Base-by-base conservation (phyloP, 2,329 filamentous ascomycete species). In the Lasiodiplodia sp. region DNA sequence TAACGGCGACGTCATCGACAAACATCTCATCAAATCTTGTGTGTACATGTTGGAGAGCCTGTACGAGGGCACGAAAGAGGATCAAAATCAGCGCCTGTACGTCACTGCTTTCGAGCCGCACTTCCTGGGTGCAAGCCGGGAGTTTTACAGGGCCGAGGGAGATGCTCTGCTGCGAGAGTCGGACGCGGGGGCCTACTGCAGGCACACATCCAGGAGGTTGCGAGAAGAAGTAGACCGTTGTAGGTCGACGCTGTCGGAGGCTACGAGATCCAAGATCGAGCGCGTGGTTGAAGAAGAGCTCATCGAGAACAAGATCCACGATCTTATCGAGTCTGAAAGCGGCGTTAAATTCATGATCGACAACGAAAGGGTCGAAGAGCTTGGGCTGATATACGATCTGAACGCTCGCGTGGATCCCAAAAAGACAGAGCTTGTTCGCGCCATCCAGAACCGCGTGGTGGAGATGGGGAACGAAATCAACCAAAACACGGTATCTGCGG, bases 291-390 rank as follows among this genome's bases (percentile, higher is more conserved):
- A 98, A 71, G 83, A 91, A 44, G 89, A 95, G 77, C 83, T 99
- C 65, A 94, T 99, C 60, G 84, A 85, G 52, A 87, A 88, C 55
- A 92, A 96, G 72, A 87, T 98, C 68, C 84, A 88, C 25, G 93
- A 96, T 18, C 91, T 99, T 66, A 86, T 98, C 70, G 88, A 90
- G 60, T 89, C 97, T 80, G 93, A 97, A 6, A 97, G 91, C 70
- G 96, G 96, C 0, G 86, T 97, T 52, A 89, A 87, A 71, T 90
- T 90, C 76, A 98, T 99, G 95, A 89, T 98, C 62, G 92, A 97
- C 78, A 94, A 97, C 74, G 92, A 97, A 79, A 89, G 91, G 71
- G 75, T 91, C 40, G 88, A 91, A 4, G 94, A 97, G 74, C 83
- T 99, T 11, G 84, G 86, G n/a, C 90, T 94, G 62, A 84, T 98